A percentile compares a stretch with the other conserved stretches of the same genome.
Evolutionary conservation across 495 filamentous ascomycete species (phyloP).

Genomic region (Penicillium subrubescens): DNA sequence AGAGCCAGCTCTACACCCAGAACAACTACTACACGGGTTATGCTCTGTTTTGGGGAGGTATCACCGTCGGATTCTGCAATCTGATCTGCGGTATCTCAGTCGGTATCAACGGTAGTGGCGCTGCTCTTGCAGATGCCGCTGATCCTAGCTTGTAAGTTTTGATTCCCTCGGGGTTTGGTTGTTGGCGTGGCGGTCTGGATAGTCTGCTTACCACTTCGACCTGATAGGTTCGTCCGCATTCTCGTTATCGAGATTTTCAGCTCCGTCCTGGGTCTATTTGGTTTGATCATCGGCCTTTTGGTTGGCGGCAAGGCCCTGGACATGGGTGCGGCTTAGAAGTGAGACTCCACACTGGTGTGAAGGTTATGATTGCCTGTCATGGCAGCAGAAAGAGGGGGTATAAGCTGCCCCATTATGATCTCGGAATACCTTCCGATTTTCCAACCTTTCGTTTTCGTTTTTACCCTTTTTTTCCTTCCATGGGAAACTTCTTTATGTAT

Average conservation of each 20-base stretch:
- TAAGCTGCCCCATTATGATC: constrained; percentile 16
- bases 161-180: not conserved
- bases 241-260: constrained; percentile 99
- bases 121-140: constrained; percentile 92
- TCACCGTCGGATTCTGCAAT: constrained; percentile 94
- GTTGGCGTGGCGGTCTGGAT: constrained; percentile 8
- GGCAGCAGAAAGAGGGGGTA: constrained; percentile 4
- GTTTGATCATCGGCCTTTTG: constrained; percentile 90
- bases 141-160: constrained; percentile 80
- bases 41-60: constrained; percentile 92
- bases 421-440: constrained; percentile 10
- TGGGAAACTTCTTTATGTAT: constrained; percentile 28
- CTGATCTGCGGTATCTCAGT: constrained; percentile 95
- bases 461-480: constrained; percentile 2
- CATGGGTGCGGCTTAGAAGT: constrained; percentile 56
- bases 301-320: constrained; percentile 78
- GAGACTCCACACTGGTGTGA: constrained; percentile 9
- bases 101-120: constrained; percentile 96
- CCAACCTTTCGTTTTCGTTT: constrained; percentile 22
- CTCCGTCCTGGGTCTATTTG: constrained; percentile 96
- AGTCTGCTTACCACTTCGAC: constrained; percentile 9
- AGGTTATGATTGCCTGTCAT: constrained; percentile 13
- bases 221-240: constrained; percentile 92
- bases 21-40: constrained; percentile 92
- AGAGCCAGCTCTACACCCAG: constrained; percentile 58